Evolutionary conservation across 306 rosid species (phyloP), one percentile per base, ranked within the genome.

Genomic region (Dalbergia cochinchinensis): DNA sequence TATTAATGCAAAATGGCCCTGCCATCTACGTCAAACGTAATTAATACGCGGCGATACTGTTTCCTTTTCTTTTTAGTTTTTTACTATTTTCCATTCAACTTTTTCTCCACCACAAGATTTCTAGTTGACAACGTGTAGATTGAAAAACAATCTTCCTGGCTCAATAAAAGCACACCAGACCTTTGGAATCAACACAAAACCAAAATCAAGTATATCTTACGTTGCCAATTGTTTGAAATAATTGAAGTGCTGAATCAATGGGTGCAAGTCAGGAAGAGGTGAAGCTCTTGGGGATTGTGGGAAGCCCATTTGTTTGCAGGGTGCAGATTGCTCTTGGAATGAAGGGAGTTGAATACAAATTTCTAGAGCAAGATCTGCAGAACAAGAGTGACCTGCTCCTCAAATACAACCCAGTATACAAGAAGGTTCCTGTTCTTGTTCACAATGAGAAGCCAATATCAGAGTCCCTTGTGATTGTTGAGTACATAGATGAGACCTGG

Each of bases 401-500:
- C 59, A 69, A 83, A 35, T 90, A 77, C 77, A 91, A 90, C 47
- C 98, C 97, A 0, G 62, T 91, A 76, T 78, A 90, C 78, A 85
- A 88, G 69, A 88, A 86, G 69, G 78, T 90, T 16, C 93, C 90
- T 1, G 86, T 86, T 1, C 78, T 87, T 1, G 63, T 88, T 20
- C 94, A 92, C 82, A 59, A 79, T 22, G 88, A 67, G 6, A 86
- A 79, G 8, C 82, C 91, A 13, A 5, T 92, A 0, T 74, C 79
- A 0, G 94, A 92, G 84, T 92, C 97, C 0, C 87, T 72, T 2
- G 79, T 87, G 5, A 86, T 87, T 76, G 59, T 85, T 16, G 88
- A 87, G 31, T 89, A 89, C 79, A 83, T 87, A 0, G 91, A 89
- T 10, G 87, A 89, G 18, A 83, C 83, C 2, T 87, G 93, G 93